A percentile compares a stretch with the other conserved stretches of the same genome.
phyloP scores from a whole-genome alignment of 2,329 filamentous ascomycete genomes.

The Emmonsiellopsis sp. region DNA sequence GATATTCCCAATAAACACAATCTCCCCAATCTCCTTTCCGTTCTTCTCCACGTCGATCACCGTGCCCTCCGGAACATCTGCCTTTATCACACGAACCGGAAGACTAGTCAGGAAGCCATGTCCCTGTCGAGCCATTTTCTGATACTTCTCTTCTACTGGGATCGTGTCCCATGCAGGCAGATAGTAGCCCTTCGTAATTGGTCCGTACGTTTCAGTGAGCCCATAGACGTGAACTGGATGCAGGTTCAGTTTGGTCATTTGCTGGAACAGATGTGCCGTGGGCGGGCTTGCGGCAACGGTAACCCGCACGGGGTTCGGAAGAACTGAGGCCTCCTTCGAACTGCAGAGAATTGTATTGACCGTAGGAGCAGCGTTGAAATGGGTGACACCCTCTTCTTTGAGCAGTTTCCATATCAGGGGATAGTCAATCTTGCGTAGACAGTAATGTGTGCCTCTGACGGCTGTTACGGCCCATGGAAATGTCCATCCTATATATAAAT shows the following conservation, averaged over 20 bases:
- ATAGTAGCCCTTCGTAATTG: slow-evolving; percentile 87
- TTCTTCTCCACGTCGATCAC: slow-evolving; percentile 60
- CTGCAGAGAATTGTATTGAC: slow-evolving; percentile 91
- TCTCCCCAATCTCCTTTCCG: slow-evolving; percentile 70
- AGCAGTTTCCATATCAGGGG: slow-evolving; percentile 82
- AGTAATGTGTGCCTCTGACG: slow-evolving; percentile 89
- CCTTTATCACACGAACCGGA: slow-evolving; percentile 72
- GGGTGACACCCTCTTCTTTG: slow-evolving; percentile 78
- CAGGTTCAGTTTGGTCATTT: slow-evolving; percentile 82
- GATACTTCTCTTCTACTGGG: slow-evolving; percentile 66
- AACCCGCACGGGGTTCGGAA: slow-evolving; percentile 67
- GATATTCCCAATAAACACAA: slow-evolving; percentile 85
- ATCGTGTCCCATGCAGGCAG: slow-evolving; percentile 77
- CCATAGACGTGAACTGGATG: slow-evolving; percentile 92
- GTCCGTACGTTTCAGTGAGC: slow-evolving; percentile 79
- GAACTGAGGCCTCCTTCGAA: slow-evolving; percentile 60
- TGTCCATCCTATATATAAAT: slow-evolving; percentile 53
- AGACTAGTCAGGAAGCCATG: slow-evolving; percentile 82
- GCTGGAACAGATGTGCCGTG: slow-evolving; percentile 80
- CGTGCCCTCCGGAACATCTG: slow-evolving; percentile 58
- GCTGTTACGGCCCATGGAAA: slow-evolving; percentile 92
- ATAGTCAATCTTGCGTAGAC: slow-evolving; percentile 91
- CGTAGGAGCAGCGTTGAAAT: slow-evolving; percentile 92
- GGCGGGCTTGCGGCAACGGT: slow-evolving; percentile 91
- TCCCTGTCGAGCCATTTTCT: slow-evolving; percentile 86